Base-by-base conservation (phyloP, 192 early-diverging fungal species). In the Linderina pennispora region DNA sequence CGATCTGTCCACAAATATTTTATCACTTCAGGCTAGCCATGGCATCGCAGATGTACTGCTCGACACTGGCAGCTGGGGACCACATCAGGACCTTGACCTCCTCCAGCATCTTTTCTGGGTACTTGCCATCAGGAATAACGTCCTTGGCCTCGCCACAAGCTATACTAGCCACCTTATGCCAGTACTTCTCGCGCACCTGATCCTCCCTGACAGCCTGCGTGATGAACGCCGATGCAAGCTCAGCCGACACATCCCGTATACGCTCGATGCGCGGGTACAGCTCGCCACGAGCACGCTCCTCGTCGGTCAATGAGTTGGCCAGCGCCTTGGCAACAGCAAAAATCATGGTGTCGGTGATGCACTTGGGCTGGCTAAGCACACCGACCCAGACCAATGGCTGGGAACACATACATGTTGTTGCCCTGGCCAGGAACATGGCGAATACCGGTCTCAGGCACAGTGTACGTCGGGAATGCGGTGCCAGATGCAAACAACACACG, bases 321-420 rank as follows among this genome's bases (percentile, higher is more conserved):
- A 95, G 81, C 17, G 84, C 81, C 26, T 79, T 80, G 15, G 94
- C 79, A 4, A 85, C 78, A 4, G 77, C 73, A 54, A 83, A 84
- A 17, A 92, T 77, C 83, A 90, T 79, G 44, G 44, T 58, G 46
- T 88, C 80, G 21, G 84, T 80, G 40, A 91, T 79, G 22, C 22
- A 37, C 11, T 35, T 43, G 19, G 86, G 56, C 43, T 78, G 73
- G 26, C 84, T 77, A 20, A 91, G 50, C 41, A 82, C 77, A 23
- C 80, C 58, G n/a, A 37, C 90, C 90, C 24, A 89, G 66, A 22
- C 90, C 90, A 23, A 92, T 72, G 42, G 86, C 90, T 19, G 90
- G 90, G 76, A 90, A 92, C 38, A 90, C 85, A 63, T 90, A 92
- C 82, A 84, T 87, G 65, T 89, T 89, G 70, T 89, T 87, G 31